These are phyloP conservation scores for Nyssa sinensis DNA, from an alignment of 148 eudicot genomes.

Conservation along the genomic window DNA sequence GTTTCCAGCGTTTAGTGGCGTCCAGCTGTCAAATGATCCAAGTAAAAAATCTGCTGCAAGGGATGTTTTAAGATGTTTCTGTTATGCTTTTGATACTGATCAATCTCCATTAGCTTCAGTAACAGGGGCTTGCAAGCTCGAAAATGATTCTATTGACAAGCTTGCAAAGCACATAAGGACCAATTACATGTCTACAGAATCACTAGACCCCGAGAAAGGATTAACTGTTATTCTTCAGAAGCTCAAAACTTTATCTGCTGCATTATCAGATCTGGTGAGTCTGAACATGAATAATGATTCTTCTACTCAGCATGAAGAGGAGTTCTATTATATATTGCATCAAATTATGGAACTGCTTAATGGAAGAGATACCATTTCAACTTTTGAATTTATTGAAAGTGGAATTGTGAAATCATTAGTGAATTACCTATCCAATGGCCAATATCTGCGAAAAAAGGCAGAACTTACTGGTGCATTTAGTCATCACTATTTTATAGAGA, in stretches of 20 bases:
- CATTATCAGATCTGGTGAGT: constrained; percentile 46
- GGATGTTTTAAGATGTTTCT: constrained; percentile 53
- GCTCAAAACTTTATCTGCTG: constrained; percentile 56
- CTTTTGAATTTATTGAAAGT: constrained; percentile 93
- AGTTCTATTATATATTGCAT: constrained; percentile 43
- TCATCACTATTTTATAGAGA: constrained; percentile 36
- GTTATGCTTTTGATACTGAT: constrained; percentile 53
- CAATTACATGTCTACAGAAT: constrained; percentile 48
- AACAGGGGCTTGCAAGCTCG: constrained; percentile 59
- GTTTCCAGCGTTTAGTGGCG: constrained; percentile 37
- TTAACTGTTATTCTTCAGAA: constrained; percentile 67
- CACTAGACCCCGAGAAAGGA: constrained; percentile 44
- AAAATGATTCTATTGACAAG: constrained; percentile 53
- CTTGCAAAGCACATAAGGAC: constrained; percentile 65
- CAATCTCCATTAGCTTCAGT: constrained; percentile 35
- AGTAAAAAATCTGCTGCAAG: constrained; percentile 31
- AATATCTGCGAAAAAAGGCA: constrained; percentile 27
- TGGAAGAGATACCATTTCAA: constrained; percentile 71
- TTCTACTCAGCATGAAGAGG: constrained; percentile 45
- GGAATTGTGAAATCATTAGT: constrained; percentile 72
- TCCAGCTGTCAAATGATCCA: constrained; percentile 32
- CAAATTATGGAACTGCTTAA: constrained; percentile 59
- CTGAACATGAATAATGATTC: constrained; percentile 22
- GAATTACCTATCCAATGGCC: constrained; percentile 56
- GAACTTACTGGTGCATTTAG: constrained; percentile 17